Evolutionary conservation across 768 basidiomycete species (phyloP), one percentile per base, ranked within the genome.

Genomic region (Roridomyces roridus): DNA sequence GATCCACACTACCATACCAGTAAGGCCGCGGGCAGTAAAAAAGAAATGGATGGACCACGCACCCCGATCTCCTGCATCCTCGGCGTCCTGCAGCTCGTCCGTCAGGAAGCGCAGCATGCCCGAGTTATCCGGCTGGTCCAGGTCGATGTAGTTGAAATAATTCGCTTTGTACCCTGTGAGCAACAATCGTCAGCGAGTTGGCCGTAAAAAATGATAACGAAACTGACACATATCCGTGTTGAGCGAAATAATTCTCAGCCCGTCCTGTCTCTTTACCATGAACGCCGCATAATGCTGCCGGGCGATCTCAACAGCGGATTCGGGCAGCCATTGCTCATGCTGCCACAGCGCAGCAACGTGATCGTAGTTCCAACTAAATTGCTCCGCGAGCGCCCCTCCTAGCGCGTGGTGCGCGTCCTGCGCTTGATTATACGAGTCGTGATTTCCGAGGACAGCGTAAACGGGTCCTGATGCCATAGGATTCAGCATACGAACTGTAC

Each of bases 291-390:
- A 92, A 69, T 92, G 89, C 0, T 85, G 74, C 37, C 80, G 81
- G 0, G 89, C 91, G 34, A 80, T 72, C 34, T 77, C 67, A 2
- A 85, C 82, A 6, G 82, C 83, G 12, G 80, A 74, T 46, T 80
- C 73, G 8, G 84, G 81, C 26, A 92, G 72, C 91, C 91, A 92
- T 3, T 80, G 67, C 64, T 92, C 83, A 54, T 88, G 80, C 62
- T 85, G 67, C 90, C 90, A 92, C 4, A 92, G 80, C 0, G 74
- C 64, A 20, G 91, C 81, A 46, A 92, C 76, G 62, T 91, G 89
- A 55, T 91, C 83, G 62, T 92, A 92, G 64, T 92, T 84, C 91
- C 88, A 90, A 71, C 82, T 84, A 67, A 85, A 90, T 68, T 90
- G 86, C 5, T 79, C 62, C 1, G 80, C 84, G 12, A 89, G 73